Conservation (phyloP, 768 basidiomycete species). For the Russula abietina region DNA sequence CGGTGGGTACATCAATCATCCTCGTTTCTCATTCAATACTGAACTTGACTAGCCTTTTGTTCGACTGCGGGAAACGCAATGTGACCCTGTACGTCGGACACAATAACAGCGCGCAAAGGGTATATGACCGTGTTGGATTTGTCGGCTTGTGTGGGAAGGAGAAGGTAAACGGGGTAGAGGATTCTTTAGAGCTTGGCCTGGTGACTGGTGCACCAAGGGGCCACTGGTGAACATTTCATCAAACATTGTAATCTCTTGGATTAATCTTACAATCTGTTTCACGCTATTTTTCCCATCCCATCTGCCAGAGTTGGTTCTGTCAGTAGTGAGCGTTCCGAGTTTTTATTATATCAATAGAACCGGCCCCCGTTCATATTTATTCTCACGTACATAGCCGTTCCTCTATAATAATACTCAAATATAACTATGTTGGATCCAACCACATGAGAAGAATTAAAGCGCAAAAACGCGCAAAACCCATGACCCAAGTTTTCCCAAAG, state of each 20-base stretch:
- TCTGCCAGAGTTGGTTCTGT: not conserved
- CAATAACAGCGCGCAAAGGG: slow-evolving; percentile 44
- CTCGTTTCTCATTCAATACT: slow-evolving; percentile 19
- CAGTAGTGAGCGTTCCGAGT: not conserved
- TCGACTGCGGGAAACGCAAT: slow-evolving; percentile 40
- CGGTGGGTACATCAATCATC: slow-evolving; percentile 32
- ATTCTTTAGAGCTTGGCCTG: slow-evolving; percentile 51
- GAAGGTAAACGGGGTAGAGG: slow-evolving; percentile 39
- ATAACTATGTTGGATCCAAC: not conserved
- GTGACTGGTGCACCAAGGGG: slow-evolving; percentile 39
- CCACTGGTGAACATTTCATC: slow-evolving; percentile 41
- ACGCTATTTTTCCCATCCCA: not conserved
- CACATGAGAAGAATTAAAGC: not conserved
- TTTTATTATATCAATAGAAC: slow-evolving; percentile 17
- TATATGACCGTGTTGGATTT: slow-evolving; percentile 52
- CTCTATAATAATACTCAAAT: not conserved
- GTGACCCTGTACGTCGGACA: slow-evolving; percentile 53
- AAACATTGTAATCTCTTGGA: not conserved
- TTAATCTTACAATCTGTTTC: slow-evolving; percentile 1
- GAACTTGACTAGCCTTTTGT: slow-evolving; percentile 36
- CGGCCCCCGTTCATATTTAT: slow-evolving; percentile 2
- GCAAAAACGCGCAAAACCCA: not conserved
- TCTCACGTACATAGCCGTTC: not conserved
- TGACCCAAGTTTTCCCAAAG: not conserved
- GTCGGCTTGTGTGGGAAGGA: slow-evolving; percentile 39